Evolutionary conservation across 192 early-diverging fungal genomes (phyloP).

Genomic region (Rhizophagus clarus): DNA sequence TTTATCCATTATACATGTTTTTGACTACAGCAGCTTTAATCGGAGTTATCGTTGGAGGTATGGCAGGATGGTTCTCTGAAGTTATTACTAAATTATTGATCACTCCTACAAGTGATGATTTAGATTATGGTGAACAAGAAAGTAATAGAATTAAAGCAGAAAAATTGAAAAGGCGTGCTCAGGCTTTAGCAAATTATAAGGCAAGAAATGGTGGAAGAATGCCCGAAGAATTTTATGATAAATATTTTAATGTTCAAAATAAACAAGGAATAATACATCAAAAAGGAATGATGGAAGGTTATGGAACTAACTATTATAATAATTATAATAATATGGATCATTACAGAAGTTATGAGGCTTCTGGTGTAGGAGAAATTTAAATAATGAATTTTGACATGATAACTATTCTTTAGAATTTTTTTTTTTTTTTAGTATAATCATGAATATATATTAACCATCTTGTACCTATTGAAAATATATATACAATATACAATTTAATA

Average conservation of each 20-base stretch:
- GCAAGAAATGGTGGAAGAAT: constrained; percentile 19
- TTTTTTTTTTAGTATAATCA: not conserved
- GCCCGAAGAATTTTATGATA: constrained; percentile 15
- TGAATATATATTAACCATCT: too few relatives aligned
- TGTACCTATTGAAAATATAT: too few relatives aligned
- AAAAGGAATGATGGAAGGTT: not conserved
- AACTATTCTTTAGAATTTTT: not conserved
- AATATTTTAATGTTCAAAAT: not conserved
- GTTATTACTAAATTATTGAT: constrained; percentile 11
- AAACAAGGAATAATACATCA: not conserved
- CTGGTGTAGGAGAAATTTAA: constrained; percentile 1
- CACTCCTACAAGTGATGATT: not conserved
- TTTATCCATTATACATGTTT: constrained; percentile 21
- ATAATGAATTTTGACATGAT: not conserved
- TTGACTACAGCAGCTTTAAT: not conserved
- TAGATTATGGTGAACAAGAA: not conserved
- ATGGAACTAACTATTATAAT: not conserved
- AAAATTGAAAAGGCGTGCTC: constrained; percentile 9
- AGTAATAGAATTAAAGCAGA: not conserved
- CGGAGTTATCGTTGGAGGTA: constrained; percentile 19
- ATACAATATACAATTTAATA: too few relatives aligned
- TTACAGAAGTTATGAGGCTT: not conserved
- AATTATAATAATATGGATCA: not conserved
- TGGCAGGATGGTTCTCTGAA: constrained; percentile 28
- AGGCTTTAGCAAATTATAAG: constrained; percentile 1